These are phyloP conservation scores for Erodium moschatum DNA, from an alignment of 441 rosid genomes.

Conservation along the genomic window DNA sequence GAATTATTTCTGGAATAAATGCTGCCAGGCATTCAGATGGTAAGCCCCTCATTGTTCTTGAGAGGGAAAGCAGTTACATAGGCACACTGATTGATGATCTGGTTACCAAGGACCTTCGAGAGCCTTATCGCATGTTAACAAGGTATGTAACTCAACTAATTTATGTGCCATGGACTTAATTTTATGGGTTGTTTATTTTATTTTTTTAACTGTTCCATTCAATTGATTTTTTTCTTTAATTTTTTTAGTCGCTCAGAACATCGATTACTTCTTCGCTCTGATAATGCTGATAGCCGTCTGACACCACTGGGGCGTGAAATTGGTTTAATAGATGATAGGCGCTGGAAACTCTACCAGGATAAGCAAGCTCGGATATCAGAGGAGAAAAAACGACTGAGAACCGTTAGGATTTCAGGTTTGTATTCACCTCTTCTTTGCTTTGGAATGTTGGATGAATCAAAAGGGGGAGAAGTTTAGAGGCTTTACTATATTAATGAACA, in stretches of 20 bases:
- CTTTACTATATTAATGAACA: background rate
- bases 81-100: slow-evolving; percentile 94
- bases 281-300: slow-evolving; percentile 96
- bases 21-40: slow-evolving; percentile 87
- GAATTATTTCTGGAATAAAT: slow-evolving; percentile 86
- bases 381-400: slow-evolving; percentile 69
- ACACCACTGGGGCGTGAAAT: slow-evolving; percentile 86
- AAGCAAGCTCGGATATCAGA: slow-evolving; percentile 73
- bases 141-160: slow-evolving; percentile 38
- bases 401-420: slow-evolving; percentile 75
- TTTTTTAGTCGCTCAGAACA: slow-evolving; percentile 81
- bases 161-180: background rate
- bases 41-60: slow-evolving; percentile 75
- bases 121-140: slow-evolving; percentile 94
- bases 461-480: no score
- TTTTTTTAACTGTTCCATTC: background rate
- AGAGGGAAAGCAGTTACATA: slow-evolving; percentile 90
- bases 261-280: slow-evolving; percentile 82
- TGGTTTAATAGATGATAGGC: slow-evolving; percentile 85
- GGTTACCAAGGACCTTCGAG: slow-evolving; percentile 91
- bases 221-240: background rate
- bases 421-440: slow-evolving; percentile 1
- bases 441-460: no score
- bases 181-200: background rate
- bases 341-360: slow-evolving; percentile 79